Evolutionary conservation across 768 basidiomycete genomes (phyloP), one percentile per base, ranked within the genome.

Genomic region (Russula sp.): DNA sequence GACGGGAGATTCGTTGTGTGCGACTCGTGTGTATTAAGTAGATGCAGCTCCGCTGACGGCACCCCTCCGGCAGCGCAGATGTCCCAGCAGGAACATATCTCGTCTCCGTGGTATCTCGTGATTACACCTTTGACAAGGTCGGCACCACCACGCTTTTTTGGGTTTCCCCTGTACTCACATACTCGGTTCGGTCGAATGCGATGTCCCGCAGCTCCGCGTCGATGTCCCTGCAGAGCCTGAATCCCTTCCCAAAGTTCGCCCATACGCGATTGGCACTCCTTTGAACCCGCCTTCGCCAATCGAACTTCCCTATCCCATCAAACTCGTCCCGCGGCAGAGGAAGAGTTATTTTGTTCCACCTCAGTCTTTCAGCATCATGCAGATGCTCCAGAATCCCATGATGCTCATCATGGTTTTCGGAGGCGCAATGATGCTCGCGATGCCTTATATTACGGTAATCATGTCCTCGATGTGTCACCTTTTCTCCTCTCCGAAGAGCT

Each of bases 311-410:
- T 82, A 89, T 69, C 89, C 88, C 0, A 75, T 90, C 51, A 71
- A 73, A 10, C 70, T 93, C 52, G 69, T 73, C 1, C 78, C 87
- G 5, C 81, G 80, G 58, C 76, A 78, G 59, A 83, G 78, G 70
- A 77, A 83, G 68, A 75, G 69, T 53, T 93, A 86, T 71, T 91
- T 88, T 70, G 76, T 83, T 34, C 83, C 87, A 29, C 81, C 71
- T 36, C 81, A 90, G 70, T 82, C 84, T 18, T 93, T 93, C 78
- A 87, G 87, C 71, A 64, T 90, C 25, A 58, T 87, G 59, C 82
- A 76, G 56, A 90, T 93, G 87, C 76, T 93, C 68, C 82, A 85
- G 60, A 93, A 83, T 69, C 90, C 90, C 7, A 91, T 93, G 90
- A 87, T 88, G 79, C 73, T 93, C 60, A 79, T 91, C 71, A 87